phyloP scores from a whole-genome alignment of 768 basidiomycete genomes.

The Kwoniella newhampshirensis region DNA sequence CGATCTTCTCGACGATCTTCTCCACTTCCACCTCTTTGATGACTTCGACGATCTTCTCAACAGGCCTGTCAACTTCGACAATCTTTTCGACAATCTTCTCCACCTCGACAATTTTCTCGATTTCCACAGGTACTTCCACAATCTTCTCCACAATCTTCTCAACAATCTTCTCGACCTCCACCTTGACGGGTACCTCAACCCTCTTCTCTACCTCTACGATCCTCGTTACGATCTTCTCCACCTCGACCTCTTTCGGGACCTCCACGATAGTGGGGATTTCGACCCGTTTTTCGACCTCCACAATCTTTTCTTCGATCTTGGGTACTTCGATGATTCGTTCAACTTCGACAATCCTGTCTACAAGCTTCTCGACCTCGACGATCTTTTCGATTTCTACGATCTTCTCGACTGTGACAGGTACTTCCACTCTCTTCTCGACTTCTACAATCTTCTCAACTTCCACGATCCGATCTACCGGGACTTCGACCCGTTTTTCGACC shows the following conservation, averaged over 20 bases:
- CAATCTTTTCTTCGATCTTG: constrained; percentile 34
- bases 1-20: constrained; percentile 34
- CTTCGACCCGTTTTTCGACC: constrained; percentile 33
- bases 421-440: constrained; percentile 31
- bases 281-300: constrained; percentile 42
- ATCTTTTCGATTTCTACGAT: constrained; percentile 42
- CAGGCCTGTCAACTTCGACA: constrained; percentile 31
- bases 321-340: constrained; percentile 24
- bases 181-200: constrained; percentile 26
- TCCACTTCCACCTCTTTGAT: constrained; percentile 35
- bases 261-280: constrained; percentile 42
- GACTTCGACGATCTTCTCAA: constrained; percentile 36
- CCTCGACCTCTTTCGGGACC: constrained; percentile 45
- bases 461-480: constrained; percentile 37
- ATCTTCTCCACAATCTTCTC: constrained; percentile 38
- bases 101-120: constrained; percentile 28
- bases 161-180: constrained; percentile 46
- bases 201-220: constrained; percentile 33
- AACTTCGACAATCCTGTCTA: constrained; percentile 40
- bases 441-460: constrained; percentile 40
- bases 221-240: constrained; percentile 39
- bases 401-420: constrained; percentile 43
- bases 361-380: constrained; percentile 39
- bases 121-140: constrained; percentile 37
- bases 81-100: constrained; percentile 30